These are phyloP conservation scores for Pisolithus sp. DNA, from an alignment of 768 basidiomycete species.

Conservation along the genomic window DNA sequence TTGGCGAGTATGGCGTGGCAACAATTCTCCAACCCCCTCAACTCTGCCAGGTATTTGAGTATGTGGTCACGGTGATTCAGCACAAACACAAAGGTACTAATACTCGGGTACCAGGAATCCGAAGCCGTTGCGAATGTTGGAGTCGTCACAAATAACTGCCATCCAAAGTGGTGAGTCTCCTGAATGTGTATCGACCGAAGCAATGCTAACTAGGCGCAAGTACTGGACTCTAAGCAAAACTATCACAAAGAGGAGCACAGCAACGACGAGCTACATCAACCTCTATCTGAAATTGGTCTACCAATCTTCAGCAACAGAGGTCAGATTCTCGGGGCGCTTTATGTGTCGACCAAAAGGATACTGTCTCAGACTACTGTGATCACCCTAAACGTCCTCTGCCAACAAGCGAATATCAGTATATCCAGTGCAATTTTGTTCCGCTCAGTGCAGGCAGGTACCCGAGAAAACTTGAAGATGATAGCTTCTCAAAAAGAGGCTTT, in stretches of 20 bases:
- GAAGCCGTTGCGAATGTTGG: conserved; percentile 49
- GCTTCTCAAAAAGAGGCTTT: conserved; percentile 62
- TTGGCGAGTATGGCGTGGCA: conserved; percentile 64
- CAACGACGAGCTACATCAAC: conserved; percentile 59
- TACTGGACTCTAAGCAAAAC: conserved; percentile 59
- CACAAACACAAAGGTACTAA: conserved; percentile 3
- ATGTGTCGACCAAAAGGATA: conserved; percentile 57
- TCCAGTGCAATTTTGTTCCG: conserved; percentile 70
- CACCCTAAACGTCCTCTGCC: conserved; percentile 57
- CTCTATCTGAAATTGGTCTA: conserved; percentile 58
- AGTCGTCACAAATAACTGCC: conserved; percentile 61
- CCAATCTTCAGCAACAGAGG: conserved; percentile 72
- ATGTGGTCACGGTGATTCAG: conserved; percentile 17
- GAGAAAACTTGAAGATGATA: conserved; percentile 74
- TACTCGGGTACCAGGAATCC: conserved; percentile 40
- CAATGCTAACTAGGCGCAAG: conserved; percentile 26
- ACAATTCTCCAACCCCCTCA: conserved; percentile 59
- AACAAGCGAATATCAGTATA: conserved; percentile 72
- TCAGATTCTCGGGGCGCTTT: conserved; percentile 68
- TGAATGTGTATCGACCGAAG: not conserved
- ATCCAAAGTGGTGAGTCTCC: conserved; percentile 53
- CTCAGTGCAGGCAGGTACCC: conserved; percentile 66
- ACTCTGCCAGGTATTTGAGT: conserved; percentile 66
- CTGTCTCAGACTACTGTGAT: conserved; percentile 57
- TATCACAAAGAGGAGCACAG: conserved; percentile 57